These are phyloP conservation scores for Linum usitatissimum DNA, from an alignment of 345 rosid species.

Conservation along the genomic window DNA sequence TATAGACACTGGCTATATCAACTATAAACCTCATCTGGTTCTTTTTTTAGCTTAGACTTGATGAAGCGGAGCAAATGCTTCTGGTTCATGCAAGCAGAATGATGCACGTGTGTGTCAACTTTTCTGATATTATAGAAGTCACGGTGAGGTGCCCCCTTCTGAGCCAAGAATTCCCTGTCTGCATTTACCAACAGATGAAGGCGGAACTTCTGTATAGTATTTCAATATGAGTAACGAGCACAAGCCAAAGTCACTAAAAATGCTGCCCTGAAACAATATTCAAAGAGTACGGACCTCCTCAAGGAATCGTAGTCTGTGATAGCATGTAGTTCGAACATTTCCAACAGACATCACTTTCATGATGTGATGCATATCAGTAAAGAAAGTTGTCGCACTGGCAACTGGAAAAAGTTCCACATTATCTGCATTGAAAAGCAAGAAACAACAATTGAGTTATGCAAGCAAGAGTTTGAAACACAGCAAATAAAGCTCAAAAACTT, in stretches of 20 bases:
- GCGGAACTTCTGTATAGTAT: conserved; percentile 66
- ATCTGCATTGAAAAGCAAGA: conserved; percentile 31
- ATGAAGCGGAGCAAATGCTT: conserved; percentile 96
- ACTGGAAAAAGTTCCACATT: conserved; percentile 78
- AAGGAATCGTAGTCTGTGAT: conserved; percentile 79
- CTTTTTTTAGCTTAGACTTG: conserved; percentile 91
- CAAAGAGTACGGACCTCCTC: conserved; percentile 52
- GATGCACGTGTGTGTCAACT: conserved; percentile 98
- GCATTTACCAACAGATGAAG: conserved; percentile 99
- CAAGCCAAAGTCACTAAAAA: conserved; percentile 6
- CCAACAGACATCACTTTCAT: conserved; percentile 84
- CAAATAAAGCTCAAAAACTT: background rate
- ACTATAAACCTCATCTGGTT: conserved; percentile 81
- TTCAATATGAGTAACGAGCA: conserved; percentile 10
- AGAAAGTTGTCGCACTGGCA: conserved; percentile 80
- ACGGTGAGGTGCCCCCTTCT: conserved; percentile 99
- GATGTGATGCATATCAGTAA: conserved; percentile 77
- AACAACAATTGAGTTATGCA: background rate
- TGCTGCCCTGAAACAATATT: background rate
- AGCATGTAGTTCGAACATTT: conserved; percentile 86
- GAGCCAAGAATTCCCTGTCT: conserved; percentile 92
- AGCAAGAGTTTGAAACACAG: conserved; percentile 2
- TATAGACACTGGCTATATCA: background rate
- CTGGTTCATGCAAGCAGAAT: conserved; percentile 99
- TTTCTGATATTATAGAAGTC: conserved; percentile 97